Evolutionary conservation across 495 filamentous ascomycete species (phyloP).

Genomic region (Xylaria cubensis): DNA sequence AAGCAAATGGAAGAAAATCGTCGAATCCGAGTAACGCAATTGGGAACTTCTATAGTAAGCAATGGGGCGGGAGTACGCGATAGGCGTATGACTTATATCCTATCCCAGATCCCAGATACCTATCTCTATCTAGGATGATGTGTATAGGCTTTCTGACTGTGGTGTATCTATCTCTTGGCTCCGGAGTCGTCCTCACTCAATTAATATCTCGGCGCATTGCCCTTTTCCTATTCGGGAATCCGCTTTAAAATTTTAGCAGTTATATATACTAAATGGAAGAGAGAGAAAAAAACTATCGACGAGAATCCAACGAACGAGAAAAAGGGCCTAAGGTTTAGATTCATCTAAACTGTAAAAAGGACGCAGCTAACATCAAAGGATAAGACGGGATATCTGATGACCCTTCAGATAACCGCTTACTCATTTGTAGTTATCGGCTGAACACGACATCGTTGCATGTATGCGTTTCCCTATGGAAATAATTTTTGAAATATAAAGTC

Average conservation of each 20-base stretch:
- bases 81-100: neutral
- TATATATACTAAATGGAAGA: neutral
- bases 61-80: neutral
- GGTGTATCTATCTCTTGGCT: conserved; percentile 11
- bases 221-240: conserved; percentile 19
- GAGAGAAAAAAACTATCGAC: neutral
- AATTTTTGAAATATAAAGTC: neutral
- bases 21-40: conserved; percentile 5
- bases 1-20: conserved; percentile 4
- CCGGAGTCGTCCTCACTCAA: neutral
- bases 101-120: neutral
- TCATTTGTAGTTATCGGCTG: neutral
- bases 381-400: neutral
- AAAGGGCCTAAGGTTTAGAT: neutral
- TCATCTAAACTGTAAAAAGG: neutral
- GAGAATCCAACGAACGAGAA: neutral
- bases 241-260: neutral
- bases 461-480: neutral
- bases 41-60: conserved; percentile 23
- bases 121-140: neutral
- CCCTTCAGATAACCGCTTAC: neutral
- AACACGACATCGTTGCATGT: neutral
- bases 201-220: neutral
- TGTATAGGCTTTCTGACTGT: neutral
- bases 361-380: neutral